phyloP scores from a whole-genome alignment of 352 stramenopile genomes.

The Phytopythium litorale region DNA sequence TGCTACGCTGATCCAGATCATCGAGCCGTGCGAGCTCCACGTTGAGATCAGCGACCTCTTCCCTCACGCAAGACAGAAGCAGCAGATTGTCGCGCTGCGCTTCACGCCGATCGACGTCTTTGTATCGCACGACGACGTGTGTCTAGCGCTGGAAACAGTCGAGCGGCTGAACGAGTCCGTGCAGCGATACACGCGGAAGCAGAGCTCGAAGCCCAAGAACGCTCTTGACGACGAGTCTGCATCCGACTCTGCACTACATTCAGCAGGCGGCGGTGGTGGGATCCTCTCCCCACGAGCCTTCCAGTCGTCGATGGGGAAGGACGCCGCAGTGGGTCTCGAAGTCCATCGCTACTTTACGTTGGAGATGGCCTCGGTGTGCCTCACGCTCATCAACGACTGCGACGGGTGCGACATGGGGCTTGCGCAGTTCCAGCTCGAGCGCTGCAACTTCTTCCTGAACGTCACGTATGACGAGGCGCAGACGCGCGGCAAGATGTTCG shows the following conservation, averaged over 20 bases:
- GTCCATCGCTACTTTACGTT: conserved; percentile 78
- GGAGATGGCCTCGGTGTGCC: conserved; percentile 53
- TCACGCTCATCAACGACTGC: conserved; percentile 86
- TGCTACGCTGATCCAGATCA: conserved; percentile 56
- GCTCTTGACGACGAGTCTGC: not conserved
- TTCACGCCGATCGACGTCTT: conserved; percentile 81
- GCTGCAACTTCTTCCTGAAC: conserved; percentile 74
- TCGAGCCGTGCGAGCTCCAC: conserved; percentile 72
- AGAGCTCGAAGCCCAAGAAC: not conserved
- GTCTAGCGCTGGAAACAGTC: conserved; percentile 49
- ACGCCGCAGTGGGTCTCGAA: conserved; percentile 25
- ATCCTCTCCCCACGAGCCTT: conserved; percentile 7
- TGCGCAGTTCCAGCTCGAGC: conserved; percentile 65
- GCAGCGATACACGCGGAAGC: conserved; percentile 4
- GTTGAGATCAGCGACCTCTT: conserved; percentile 69
- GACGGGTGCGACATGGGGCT: conserved; percentile 86
- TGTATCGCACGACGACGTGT: conserved; percentile 73
- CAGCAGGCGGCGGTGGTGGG: not conserved
- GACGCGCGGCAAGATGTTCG: conserved; percentile 12
- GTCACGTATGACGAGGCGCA: conserved; percentile 35
- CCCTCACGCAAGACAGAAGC: conserved; percentile 52
- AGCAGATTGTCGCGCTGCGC: conserved; percentile 68
- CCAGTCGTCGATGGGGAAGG: conserved; percentile 5
- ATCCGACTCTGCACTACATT: not conserved
- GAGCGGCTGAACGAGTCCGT: conserved; percentile 25